Conservation (phyloP, 2,329 filamentous ascomycete genomes). For the Beauveria pseudobassiana region DNA sequence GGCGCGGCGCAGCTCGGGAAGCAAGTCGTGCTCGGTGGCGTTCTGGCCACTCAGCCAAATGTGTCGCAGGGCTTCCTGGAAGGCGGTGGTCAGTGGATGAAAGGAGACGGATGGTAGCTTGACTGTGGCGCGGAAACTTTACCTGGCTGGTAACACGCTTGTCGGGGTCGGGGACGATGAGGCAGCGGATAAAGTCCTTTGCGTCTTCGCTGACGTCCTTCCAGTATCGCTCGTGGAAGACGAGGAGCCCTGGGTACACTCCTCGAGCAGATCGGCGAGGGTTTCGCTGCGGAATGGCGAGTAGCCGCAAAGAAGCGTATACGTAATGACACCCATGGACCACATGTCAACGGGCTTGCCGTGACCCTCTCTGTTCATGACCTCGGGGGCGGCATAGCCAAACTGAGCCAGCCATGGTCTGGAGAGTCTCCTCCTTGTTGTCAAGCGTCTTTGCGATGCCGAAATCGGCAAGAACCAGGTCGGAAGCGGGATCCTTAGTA, state of each 20-base stretch:
- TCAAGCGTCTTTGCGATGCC: constrained; percentile 98
- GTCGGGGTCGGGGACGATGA: constrained; percentile 72
- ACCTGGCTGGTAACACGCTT: constrained; percentile 70
- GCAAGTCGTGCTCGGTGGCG: constrained; percentile 90
- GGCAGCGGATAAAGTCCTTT: constrained; percentile 81
- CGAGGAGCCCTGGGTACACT: constrained; percentile 78
- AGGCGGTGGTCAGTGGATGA: background rate
- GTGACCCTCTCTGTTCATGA: constrained; percentile 96
- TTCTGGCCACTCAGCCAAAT: constrained; percentile 86
- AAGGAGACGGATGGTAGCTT: background rate
- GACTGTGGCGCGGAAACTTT: constrained; percentile 4
- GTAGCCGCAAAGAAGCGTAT: constrained; percentile 95
- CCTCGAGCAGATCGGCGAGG: constrained; percentile 84
- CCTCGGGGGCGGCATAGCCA: constrained; percentile 93
- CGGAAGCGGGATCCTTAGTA: constrained; percentile 66
- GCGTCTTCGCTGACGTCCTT: constrained; percentile 92
- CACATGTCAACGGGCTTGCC: constrained; percentile 99
- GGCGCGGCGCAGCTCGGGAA: constrained; percentile 84
- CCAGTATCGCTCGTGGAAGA: constrained; percentile 98
- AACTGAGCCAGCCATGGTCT: constrained; percentile 98
- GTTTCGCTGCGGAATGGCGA: constrained; percentile 96
- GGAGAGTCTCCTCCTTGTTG: constrained; percentile 81
- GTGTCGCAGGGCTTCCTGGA: constrained; percentile 68
- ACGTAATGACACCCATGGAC: constrained; percentile 98
- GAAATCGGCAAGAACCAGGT: constrained; percentile 91